Base-by-base conservation (phyloP, 805 yeast genomes). In the Clavispora carvajalis region DNA sequence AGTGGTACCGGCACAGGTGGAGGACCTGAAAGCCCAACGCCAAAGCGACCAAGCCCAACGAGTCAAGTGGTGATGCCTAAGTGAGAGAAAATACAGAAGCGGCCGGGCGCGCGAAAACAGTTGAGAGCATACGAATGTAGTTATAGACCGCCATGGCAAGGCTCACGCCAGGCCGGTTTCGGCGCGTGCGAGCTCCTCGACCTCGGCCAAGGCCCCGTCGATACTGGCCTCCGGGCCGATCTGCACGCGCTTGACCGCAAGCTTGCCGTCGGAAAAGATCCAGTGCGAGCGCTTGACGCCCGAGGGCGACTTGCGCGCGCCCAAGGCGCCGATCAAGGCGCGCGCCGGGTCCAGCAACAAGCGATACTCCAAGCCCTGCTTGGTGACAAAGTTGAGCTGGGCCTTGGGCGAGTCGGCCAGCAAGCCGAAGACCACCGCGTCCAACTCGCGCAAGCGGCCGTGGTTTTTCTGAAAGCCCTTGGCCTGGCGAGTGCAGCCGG, bases 401-500 rank as follows among this genome's bases (percentile, higher is more conserved):
- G 95, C 74, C 47, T 76, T 75, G 22, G 85, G 81, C n/a, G 79
- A 54, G 58, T 91, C 99, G 4, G 91, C 82, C 54, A 95, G 83
- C 37, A 91, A 60, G 0, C 99, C 99, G 52, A 75, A 80, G 1
- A 91, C 82, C 0, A 76, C 65, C 2, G 80, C 82, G 18, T 74
- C 74, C 28, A 74, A 65, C 9, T 48, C 50, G 34, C 68, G 60
- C 53, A 85, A 74, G 31, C 73, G 67, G 2, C 72, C 68, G 58
- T 65, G 81, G 51, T 77, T 77, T 48, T 77, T 81, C 52, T 93
- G 80, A 59, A 84, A 93, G 0, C 96, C 96, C 58, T 85, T 76
- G 2, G 90, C 97, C 65, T 91, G 99, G 52, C 88, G 77, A 1
- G 99, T 91, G 63, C 99, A 93, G 3, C 99, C 99, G 1, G 96